Conservation (phyloP, 305 asterid species). For the Ajuga reptans region DNA sequence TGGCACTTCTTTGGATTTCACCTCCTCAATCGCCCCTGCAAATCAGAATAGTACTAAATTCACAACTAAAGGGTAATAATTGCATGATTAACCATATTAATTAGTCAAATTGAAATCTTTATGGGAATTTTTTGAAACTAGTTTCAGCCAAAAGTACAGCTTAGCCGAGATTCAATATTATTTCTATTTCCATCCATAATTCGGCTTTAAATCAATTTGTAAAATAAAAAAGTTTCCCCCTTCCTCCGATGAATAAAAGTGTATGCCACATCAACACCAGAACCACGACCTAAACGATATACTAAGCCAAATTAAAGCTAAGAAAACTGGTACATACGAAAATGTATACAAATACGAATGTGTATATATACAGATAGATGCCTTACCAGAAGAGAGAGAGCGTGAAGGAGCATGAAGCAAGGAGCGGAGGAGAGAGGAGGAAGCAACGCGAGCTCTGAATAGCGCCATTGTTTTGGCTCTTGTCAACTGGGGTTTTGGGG, state of each 20-base stretch:
- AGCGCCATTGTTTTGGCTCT: slow-evolving; percentile 34
- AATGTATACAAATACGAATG: background rate
- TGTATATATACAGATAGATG: background rate
- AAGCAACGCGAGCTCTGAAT: slow-evolving; percentile 31
- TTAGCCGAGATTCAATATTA: background rate
- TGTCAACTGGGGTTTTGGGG: slow-evolving; percentile 12
- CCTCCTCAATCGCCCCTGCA: slow-evolving; percentile 33
- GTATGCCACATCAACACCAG: background rate
- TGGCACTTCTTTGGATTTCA: slow-evolving; percentile 23
- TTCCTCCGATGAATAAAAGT: background rate
- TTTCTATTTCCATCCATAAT: background rate
- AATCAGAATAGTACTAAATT: background rate
- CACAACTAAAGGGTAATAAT: background rate
- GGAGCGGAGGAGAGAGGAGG: slow-evolving; percentile 33
- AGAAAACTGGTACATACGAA: background rate
- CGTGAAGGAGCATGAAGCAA: slow-evolving; percentile 23
- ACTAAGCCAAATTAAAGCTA: background rate
- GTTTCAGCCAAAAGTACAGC: background rate
- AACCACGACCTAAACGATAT: background rate
- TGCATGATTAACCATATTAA: background rate
- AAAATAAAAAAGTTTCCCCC: background rate
- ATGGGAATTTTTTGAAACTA: background rate
- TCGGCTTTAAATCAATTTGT: background rate
- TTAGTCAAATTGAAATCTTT: background rate
- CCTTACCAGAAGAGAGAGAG: slow-evolving; percentile 26